Percentiles rank a stretch among this genome's conserved stretches.
Conservation (phyloP, 139 green algal genomes). For the Asterochloris erici region DNA sequence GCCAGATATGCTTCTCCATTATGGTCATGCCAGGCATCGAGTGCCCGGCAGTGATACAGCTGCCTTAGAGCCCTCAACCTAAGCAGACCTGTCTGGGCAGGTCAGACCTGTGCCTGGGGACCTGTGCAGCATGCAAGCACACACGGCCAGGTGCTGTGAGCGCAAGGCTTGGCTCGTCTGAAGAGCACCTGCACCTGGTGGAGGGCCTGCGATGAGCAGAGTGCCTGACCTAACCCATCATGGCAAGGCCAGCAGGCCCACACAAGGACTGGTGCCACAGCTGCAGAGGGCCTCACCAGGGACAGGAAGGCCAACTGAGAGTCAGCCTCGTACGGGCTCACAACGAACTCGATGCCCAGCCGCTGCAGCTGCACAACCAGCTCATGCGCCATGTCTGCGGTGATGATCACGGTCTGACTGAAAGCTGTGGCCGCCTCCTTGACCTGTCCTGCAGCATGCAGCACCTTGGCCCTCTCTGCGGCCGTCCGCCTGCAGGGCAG, state of each 20-base stretch:
- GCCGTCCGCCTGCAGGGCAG: not conserved
- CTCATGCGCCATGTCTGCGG: conserved; percentile 31
- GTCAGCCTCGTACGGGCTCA: conserved; percentile 25
- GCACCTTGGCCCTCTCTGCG: not conserved
- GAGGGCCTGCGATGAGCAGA: not conserved
- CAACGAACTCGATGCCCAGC: conserved; percentile 4
- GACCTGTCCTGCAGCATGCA: not conserved
- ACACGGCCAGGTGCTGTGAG: too few relatives aligned
- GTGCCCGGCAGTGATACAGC: too few relatives aligned
- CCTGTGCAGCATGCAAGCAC: too few relatives aligned
- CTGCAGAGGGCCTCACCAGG: not conserved
- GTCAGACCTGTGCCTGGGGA: too few relatives aligned
- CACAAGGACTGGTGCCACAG: not conserved
- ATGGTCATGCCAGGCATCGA: too few relatives aligned
- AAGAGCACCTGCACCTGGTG: not conserved
- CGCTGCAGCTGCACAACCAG: conserved; percentile 22
- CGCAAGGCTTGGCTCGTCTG: too few relatives aligned
- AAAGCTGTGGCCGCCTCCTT: conserved; percentile 25
- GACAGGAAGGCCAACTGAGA: conserved; percentile 29
- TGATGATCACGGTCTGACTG: conserved; percentile 34
- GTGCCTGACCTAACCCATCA: not conserved
- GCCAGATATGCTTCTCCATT: too few relatives aligned
- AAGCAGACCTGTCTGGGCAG: too few relatives aligned
- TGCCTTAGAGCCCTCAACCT: too few relatives aligned
- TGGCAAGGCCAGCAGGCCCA: not conserved